Evolutionary conservation across 2,329 filamentous ascomycete species (phyloP), one percentile per base, ranked within the genome.

Genomic region (Hypoxylon sp.): DNA sequence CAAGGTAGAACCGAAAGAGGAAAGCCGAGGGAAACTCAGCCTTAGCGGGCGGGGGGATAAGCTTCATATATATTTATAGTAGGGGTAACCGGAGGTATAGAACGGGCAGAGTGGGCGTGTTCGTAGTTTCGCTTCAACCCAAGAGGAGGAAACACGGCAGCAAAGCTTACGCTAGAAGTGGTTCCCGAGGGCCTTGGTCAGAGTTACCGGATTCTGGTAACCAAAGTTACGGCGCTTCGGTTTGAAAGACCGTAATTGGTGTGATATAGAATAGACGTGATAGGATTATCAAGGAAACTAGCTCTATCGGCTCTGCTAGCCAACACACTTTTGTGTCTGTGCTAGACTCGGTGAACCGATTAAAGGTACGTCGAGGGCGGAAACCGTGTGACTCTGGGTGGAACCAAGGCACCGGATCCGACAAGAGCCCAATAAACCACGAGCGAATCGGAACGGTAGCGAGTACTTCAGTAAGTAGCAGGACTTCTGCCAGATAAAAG

Each of bases 1-100:
- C 39, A 24, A 20, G 19, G 24, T 26, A 11, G 56, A 37, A 34
- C 59, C 51, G 10, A 57, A 66, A 57, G 10, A 47, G 63, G 59
- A 64, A 64, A 63, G 49, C 57, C 62, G 59, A 61, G 43, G 47
- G 52, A 20, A 56, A n/a, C 22, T 52, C 22, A 46, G 47, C 47
- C 63, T 60, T 60, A 62, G 28, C 34, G 41, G 62, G 62, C 51
- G 32, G 59, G 59, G 64, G 50, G 17, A 53, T n/a, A 60, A 54
- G 57, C 49, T 57, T 56, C 10, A 32, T 58, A 56, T 59, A 62
- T 65, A 59, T 56, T 53, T 59, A 58, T 62, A 60, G 49, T 51
- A 64, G 26, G 20, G 54, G 44, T 59, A 61, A 24, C 15, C 37
- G 19, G 41, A 24, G 26, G 54, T n/a, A 50, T 32, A 55, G 37